Base-by-base conservation (phyloP, 2,329 filamentous ascomycete genomes). In the Hypoxylon sp. region DNA sequence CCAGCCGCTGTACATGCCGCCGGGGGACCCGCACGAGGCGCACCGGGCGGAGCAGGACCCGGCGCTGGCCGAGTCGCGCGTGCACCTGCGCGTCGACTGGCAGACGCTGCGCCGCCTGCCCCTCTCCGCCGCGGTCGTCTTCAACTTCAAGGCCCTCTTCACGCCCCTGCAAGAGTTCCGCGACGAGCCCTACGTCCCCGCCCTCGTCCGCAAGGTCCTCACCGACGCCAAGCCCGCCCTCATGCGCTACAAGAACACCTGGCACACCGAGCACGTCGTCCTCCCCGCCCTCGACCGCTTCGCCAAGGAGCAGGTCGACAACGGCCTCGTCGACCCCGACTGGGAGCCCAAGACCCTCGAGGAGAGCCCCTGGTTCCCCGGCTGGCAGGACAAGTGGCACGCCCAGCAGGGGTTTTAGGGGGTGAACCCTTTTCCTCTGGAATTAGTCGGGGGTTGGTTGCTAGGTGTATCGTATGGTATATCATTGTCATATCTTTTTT, bases 121-220 rank as follows among this genome's bases (percentile, higher is more conserved):
- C 0, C 78, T 96, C 0, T 92, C 88, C 0, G 90, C 84, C 0
- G 88, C 83, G 0, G 78, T 96, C 1, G 83, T 92, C 0, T 96
- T 96, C 78, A 96, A 95, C 73, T 96, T 94, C 83, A 96, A 94
- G 70, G 91, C 89, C 0, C 74, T 95, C 0, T 96, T 96, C 74
- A 95, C 91, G 0, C 89, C 89, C 0, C 72, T 96, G 0, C 71
- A 80, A 0, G 85, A 89, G 62, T 86, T 96, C 55, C 78, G 83
- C 2, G 80, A 89, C 54, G 92, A 96, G 72, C 84, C 89, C 0
- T 89, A 86, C 42, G 77, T 96, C 0, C 92, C 92, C 0, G 83
- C 83, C 0, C 71, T 96, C 4, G 49, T 92, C 1, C 73, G 86
- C 2, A 90, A 88, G 73, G 77, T 95, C 0, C 67, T 94, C n/a